Evolutionary conservation across 306 rosid species (phyloP).

Genomic region (Castanea mollissima): DNA sequence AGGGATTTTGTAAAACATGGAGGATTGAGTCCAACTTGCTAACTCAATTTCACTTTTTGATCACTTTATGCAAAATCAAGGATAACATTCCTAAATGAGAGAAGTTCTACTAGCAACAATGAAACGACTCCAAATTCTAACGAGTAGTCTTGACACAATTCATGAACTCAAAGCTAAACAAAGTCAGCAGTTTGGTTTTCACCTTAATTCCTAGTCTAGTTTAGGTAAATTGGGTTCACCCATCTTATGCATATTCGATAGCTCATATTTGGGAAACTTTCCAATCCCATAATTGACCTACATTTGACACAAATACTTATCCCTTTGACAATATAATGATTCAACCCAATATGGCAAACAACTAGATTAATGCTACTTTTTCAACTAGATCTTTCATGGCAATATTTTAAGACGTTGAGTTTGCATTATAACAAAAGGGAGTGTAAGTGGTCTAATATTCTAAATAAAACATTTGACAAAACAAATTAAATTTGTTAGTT

Average conservation of each 20-base stretch:
- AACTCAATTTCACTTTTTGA: not conserved
- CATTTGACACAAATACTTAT: not conserved
- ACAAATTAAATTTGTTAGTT: not conserved
- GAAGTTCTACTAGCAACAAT: not conserved
- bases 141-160: not conserved
- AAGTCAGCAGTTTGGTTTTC: not conserved
- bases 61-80: not conserved
- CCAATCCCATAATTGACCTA: not conserved
- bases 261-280: not conserved
- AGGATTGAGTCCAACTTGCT: not conserved
- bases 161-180: not conserved
- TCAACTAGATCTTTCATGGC: not conserved
- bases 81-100: not conserved
- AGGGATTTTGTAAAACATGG: not conserved
- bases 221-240: not conserved
- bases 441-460: not conserved
- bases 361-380: not conserved
- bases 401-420: not conserved
- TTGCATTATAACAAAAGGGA: not conserved
- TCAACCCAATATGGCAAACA: not conserved
- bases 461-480: not conserved
- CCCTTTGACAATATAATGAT: not conserved
- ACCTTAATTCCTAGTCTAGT: not conserved
- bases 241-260: not conserved
- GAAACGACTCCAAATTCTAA: not conserved